phyloP scores from a whole-genome alignment of 148 eudicot species.

The Drosera capensis region DNA sequence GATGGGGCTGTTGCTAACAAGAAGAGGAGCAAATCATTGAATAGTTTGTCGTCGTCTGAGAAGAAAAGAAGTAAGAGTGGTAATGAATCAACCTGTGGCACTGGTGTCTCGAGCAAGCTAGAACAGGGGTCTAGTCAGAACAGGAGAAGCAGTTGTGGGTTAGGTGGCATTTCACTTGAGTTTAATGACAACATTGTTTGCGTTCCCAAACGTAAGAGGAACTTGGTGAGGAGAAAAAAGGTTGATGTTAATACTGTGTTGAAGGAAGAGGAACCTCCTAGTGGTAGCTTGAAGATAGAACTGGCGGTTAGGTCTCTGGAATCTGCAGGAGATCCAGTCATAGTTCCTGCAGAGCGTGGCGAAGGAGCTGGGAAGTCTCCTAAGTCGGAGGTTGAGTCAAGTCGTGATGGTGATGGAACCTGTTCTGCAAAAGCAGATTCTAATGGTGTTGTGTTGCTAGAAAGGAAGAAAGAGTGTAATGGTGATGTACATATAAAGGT shows the following conservation, averaged over 20 bases:
- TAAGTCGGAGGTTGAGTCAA: conserved; percentile 4
- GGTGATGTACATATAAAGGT: conserved; percentile 8
- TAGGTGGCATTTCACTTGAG: conserved; percentile 26
- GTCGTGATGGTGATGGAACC: background rate
- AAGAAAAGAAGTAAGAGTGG: conserved; percentile 31
- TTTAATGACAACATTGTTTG: conserved; percentile 21
- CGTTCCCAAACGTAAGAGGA: conserved; percentile 73
- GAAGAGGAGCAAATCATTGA: conserved; percentile 36
- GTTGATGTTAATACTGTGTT: conserved; percentile 20
- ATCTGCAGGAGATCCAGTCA: conserved; percentile 4
- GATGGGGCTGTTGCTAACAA: conserved; percentile 20
- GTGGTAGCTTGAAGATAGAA: conserved; percentile 10
- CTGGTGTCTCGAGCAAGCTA: conserved; percentile 8
- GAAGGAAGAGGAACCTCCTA: conserved; percentile 15
- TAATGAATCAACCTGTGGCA: conserved; percentile 8
- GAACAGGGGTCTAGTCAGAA: conserved; percentile 13
- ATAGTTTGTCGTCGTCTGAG: conserved; percentile 26
- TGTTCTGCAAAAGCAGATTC: conserved; percentile 7
- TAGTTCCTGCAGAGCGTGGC: conserved; percentile 6
- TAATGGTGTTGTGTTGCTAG: background rate
- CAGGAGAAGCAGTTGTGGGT: conserved; percentile 10
- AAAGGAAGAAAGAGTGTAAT: background rate
- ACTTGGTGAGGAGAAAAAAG: conserved; percentile 51
- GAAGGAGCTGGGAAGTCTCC: conserved; percentile 11
- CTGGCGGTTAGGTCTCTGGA: conserved; percentile 11